Evolutionary conservation across 139 green algal species (phyloP).

Genomic region (Chlorella sp.): DNA sequence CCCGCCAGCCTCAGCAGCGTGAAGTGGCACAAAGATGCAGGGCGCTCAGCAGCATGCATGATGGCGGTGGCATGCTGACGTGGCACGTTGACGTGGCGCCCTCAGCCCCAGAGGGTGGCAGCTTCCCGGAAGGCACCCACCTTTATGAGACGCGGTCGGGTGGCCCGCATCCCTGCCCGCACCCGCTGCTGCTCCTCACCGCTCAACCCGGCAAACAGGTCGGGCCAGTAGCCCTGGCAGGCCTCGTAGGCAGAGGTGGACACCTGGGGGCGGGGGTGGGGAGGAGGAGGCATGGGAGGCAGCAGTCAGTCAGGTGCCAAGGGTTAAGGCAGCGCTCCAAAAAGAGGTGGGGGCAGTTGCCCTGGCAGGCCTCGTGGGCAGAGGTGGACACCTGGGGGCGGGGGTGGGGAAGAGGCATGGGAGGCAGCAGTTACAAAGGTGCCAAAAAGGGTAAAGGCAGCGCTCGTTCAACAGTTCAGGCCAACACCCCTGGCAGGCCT

Average conservation of each 20-base stretch:
- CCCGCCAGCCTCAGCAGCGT: no score
- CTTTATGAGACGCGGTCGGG: conserved; percentile 67
- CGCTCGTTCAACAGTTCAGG: conserved; percentile 60
- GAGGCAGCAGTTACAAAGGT: background rate
- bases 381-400: conserved; percentile 55
- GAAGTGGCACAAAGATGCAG: no score
- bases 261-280: conserved; percentile 40
- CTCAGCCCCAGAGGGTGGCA: no score
- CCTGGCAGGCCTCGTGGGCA: conserved; percentile 43
- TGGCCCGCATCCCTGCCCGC: conserved; percentile 41
- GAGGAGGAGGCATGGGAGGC: no score
- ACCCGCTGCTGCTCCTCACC: conserved; percentile 25
- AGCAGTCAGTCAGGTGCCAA: no score
- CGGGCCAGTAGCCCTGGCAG: conserved; percentile 59
- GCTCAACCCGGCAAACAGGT: conserved; percentile 41
- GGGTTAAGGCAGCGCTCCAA: no score
- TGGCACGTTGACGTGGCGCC: no score
- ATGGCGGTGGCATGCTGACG: no score
- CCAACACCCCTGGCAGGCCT: conserved; percentile 56
- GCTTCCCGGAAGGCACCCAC: conserved; percentile 10
- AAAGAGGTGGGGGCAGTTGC: conserved; percentile 64
- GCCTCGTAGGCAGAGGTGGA: conserved; percentile 52
- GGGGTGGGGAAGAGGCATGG: no score
- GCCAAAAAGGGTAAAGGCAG: no score
- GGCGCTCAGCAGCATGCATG: no score